Conservation (phyloP, 2,329 filamentous ascomycete genomes). For the Fusarium neocosmosporiellum region DNA sequence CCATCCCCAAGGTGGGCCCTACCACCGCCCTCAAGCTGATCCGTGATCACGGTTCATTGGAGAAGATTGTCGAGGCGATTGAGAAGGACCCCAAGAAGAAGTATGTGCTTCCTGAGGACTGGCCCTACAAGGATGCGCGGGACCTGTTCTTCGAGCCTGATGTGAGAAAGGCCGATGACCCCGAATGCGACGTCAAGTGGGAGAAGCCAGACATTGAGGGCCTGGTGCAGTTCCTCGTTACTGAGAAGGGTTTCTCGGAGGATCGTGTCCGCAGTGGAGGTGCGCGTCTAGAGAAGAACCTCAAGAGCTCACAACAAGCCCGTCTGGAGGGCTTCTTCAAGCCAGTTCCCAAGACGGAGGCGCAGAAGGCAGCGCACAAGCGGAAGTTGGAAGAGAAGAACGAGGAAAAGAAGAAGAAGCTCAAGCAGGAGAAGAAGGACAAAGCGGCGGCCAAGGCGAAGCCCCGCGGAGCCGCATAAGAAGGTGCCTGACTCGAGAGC, state of each 20-base stretch:
- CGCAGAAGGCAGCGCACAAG: constrained; percentile 86
- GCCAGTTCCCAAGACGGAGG: constrained; percentile 86
- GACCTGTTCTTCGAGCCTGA: constrained; percentile 93
- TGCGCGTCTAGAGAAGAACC: constrained; percentile 84
- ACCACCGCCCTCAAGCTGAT: constrained; percentile 94
- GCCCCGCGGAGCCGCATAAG: constrained; percentile 70
- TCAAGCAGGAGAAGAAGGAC: constrained; percentile 93
- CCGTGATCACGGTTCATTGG: constrained; percentile 87
- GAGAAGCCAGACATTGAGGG: constrained; percentile 92
- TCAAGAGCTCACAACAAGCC: constrained; percentile 91
- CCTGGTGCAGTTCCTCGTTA: constrained; percentile 87
- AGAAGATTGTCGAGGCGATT: constrained; percentile 86
- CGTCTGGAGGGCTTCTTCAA: constrained; percentile 98
- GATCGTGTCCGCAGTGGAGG: constrained; percentile 88
- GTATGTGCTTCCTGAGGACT: constrained; percentile 91
- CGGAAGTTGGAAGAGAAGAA: constrained; percentile 93
- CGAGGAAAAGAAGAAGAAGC: constrained; percentile 93
- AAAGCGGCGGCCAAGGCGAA: constrained; percentile 93
- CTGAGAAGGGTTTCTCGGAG: constrained; percentile 96
- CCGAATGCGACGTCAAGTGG: constrained; percentile 98
- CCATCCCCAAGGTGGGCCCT: constrained; percentile 93
- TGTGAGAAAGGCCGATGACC: constrained; percentile 83
- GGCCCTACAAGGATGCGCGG: constrained; percentile 93
- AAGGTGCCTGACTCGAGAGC: not conserved
- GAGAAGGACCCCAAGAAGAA: constrained; percentile 82